Conservation (phyloP, 2,329 filamentous ascomycete species). For the Amphichorda felina region DNA sequence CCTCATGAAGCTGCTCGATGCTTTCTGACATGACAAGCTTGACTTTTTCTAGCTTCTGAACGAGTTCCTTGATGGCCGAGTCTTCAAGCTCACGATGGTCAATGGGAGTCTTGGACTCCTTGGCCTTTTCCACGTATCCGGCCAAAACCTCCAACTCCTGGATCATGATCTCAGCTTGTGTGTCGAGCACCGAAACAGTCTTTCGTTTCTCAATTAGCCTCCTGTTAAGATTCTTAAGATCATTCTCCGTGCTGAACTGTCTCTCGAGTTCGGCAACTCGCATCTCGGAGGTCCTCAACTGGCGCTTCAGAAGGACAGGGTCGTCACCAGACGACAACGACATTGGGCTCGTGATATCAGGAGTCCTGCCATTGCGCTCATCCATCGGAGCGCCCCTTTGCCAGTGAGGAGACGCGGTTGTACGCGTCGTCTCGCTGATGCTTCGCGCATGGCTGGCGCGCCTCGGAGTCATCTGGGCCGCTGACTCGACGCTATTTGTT, state of each 20-base stretch:
- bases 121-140: slow-evolving; percentile 77
- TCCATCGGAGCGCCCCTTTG: slow-evolving; percentile 48
- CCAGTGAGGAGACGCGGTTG: slow-evolving; percentile 59
- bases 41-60: slow-evolving; percentile 57
- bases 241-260: slow-evolving; percentile 56
- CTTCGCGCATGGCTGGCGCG: slow-evolving; percentile 44
- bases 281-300: slow-evolving; percentile 72
- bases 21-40: slow-evolving; percentile 45
- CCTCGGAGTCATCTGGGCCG: slow-evolving; percentile 25
- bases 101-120: slow-evolving; percentile 68
- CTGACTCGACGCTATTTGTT: slow-evolving; percentile 64
- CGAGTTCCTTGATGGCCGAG: slow-evolving; percentile 81
- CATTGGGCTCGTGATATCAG: slow-evolving; percentile 63
- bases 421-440: slow-evolving; percentile 51
- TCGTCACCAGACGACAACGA: slow-evolving; percentile 55
- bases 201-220: slow-evolving; percentile 88
- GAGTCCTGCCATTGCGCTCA: slow-evolving; percentile 33
- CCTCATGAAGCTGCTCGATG: slow-evolving; percentile 50
- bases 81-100: slow-evolving; percentile 78
- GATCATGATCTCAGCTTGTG: slow-evolving; percentile 90
- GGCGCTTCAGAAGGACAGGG: slow-evolving; percentile 54
- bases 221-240: slow-evolving; percentile 67
- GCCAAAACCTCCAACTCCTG: slow-evolving; percentile 82
- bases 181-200: slow-evolving; percentile 87
- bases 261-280: slow-evolving; percentile 76